Evolutionary conservation across 2,329 filamentous ascomycete genomes (phyloP), one percentile per base, ranked within the genome.

Genomic region (Neospermospora avenae): DNA sequence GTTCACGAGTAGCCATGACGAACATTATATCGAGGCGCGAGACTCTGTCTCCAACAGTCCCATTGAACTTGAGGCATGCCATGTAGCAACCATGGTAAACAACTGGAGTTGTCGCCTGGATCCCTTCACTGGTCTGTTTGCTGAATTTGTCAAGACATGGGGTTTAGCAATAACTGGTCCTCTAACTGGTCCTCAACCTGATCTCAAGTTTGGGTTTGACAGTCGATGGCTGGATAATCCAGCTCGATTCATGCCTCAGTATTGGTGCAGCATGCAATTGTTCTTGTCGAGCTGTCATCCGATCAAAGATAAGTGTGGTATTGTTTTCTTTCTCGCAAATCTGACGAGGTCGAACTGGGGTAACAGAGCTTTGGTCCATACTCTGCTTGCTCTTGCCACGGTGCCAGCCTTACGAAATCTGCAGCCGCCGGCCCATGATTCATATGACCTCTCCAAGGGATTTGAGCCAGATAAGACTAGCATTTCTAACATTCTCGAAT

Each of bases 381-480:
- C 71, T 0, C 63, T 75, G 4, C 60, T 75, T 8, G 70, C 71
- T 20, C 68, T 74, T 52, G 67, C 70, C 16, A 70, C 67, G 10
- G 57, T 66, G 2, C 60, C 65, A 2, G 35, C 42, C 28, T 57
- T 72, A n/a, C 61, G 59, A 5, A 2, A 20, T 20, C 56, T 14
- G 22, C 34, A 46, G 24, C 51, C 55, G 10, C 59, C 59, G 4
- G 18, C 44, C 8, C 45, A 61, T 45, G 35, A 48, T 13, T 24
- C 24, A 18, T 61, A 58, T 39, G 55, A 58, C 20, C 35, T 61
- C 24, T 55, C 55, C n/a, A 34, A 35, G 20, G 59, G 59, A 13
- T 61, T 55, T 20, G 55, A 55, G 22, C 59, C 59, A 10, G 25
- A 58, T 35, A 54, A 58, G 22, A 11, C 41, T 3, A 49, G 10